Evolutionary conservation across 108 stramenopile genomes (phyloP).

Genomic region (Nannochloropsis oceanica): DNA sequence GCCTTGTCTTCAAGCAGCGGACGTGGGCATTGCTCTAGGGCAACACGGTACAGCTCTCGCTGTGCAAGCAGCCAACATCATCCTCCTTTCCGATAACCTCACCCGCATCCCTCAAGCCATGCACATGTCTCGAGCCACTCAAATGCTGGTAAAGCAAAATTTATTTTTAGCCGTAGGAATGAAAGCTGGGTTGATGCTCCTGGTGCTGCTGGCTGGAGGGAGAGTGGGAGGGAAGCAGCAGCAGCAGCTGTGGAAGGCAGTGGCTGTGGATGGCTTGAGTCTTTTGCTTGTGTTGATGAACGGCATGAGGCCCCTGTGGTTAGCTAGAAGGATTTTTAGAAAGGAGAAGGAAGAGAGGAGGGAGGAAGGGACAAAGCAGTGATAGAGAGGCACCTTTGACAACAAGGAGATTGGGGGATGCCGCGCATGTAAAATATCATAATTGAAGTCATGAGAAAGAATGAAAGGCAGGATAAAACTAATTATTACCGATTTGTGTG

Average conservation of each 20-base stretch:
- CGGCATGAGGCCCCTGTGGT: neutral
- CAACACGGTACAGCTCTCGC: neutral
- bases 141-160: neutral
- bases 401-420: too few species aligned
- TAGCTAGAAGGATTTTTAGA: neutral
- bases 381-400: too few species aligned
- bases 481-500: too few species aligned
- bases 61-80: neutral
- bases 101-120: neutral
- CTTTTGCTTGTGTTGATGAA: neutral
- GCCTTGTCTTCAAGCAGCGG: neutral
- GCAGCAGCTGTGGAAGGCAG: neutral
- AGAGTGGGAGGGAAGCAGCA: neutral
- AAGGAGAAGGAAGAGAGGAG: neutral
- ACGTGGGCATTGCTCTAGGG: neutral
- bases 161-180: neutral
- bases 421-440: too few species aligned
- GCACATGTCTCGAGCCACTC: neutral
- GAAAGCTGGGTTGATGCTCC: neutral
- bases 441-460: too few species aligned
- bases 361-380: neutral
- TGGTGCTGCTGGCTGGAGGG: neutral
- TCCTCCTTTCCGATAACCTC: neutral
- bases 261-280: neutral
- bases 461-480: too few species aligned